A percentile compares a stretch with the other conserved stretches of the same genome.
Evolutionary conservation across 2,329 filamentous ascomycete genomes (phyloP).

Genomic region (Plenodomus lindquistii): DNA sequence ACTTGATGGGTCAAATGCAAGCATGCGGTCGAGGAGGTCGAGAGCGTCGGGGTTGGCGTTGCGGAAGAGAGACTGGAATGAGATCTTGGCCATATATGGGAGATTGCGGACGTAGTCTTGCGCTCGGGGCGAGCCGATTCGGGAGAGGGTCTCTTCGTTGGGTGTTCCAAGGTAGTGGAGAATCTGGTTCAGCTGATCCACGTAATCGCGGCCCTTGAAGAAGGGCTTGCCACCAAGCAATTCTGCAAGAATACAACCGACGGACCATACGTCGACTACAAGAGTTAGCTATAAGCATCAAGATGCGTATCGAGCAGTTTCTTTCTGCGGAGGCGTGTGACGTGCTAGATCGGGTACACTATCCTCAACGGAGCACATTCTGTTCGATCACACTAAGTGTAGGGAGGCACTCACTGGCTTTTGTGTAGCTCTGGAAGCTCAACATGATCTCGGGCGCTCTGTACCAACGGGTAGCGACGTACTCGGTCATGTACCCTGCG

Average conservation of each 20-base stretch:
- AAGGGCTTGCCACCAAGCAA: constrained; percentile 94
- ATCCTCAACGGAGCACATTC: constrained; percentile 60
- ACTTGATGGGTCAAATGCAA: constrained; percentile 92
- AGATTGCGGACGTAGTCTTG: constrained; percentile 98
- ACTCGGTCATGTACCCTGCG: constrained; percentile 99
- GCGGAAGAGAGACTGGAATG: constrained; percentile 86
- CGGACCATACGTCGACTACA: constrained; percentile 96
- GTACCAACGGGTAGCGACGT: constrained; percentile 98
- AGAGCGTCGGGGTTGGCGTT: constrained; percentile 95
- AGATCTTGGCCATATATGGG: constrained; percentile 90
- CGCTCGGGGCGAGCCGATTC: constrained; percentile 92
- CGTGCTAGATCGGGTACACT: background rate
- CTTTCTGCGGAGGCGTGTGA: too few relatives aligned
- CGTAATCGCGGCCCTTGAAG: constrained; percentile 99
- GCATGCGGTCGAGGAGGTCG: constrained; percentile 94
- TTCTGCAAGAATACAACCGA: constrained; percentile 96
- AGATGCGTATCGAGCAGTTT: background rate
- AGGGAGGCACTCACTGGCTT: constrained; percentile 68
- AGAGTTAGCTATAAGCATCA: constrained; percentile 24
- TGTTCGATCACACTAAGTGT: background rate
- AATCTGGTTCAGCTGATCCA: constrained; percentile 99
- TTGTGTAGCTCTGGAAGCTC: constrained; percentile 99
- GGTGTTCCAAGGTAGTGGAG: constrained; percentile 96
- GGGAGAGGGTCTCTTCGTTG: constrained; percentile 88
- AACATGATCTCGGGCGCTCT: constrained; percentile 98